A percentile compares a stretch with the other conserved stretches of the same genome.
phyloP scores from a whole-genome alignment of 2,329 filamentous ascomycete species.

The Colletotrichum tanaceti region DNA sequence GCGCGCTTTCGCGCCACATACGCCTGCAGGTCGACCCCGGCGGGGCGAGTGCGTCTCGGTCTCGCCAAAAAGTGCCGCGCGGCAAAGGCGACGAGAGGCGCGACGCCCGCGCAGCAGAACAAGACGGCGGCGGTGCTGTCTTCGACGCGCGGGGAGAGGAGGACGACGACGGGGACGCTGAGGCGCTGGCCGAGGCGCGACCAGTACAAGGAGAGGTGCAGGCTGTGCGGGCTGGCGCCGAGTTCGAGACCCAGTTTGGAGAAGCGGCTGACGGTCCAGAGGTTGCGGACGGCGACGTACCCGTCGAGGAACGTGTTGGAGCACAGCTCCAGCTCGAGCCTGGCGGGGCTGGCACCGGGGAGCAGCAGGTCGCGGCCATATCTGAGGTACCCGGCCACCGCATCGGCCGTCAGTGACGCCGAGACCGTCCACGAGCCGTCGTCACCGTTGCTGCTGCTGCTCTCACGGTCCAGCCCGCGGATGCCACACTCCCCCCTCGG shows the following conservation, averaged over 20 bases:
- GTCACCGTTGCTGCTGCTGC: conserved; percentile 43
- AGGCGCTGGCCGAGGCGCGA: conserved; percentile 59
- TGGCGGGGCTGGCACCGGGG: conserved; percentile 44
- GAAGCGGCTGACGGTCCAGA: conserved; percentile 55
- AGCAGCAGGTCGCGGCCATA: conserved; percentile 52
- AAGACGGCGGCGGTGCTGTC: conserved; percentile 47
- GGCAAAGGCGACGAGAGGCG: conserved; percentile 56
- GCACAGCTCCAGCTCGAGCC: conserved; percentile 58
- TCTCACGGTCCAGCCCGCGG: conserved; percentile 52
- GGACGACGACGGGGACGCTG: conserved; percentile 57
- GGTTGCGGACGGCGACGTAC: conserved; percentile 57
- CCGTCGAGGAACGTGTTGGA: conserved; percentile 51
- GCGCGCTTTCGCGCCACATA: conserved; percentile 51
- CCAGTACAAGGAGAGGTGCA: conserved; percentile 62
- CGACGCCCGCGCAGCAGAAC: conserved; percentile 54
- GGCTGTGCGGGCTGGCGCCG: conserved; percentile 53
- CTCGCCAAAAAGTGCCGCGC: conserved; percentile 49
- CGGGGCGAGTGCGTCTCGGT: conserved; percentile 11
- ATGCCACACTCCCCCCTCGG: conserved; percentile 50
- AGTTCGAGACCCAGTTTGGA: conserved; percentile 59
- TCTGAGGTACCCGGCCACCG: conserved; percentile 51
- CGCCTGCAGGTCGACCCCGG: conserved; percentile 39
- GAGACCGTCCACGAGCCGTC: conserved; percentile 56
- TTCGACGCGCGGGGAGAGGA: conserved; percentile 50
- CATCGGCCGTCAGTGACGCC: conserved; percentile 47